Evolutionary conservation across 805 yeast species (phyloP).

Genomic region (Cyberlindnera veronae): DNA sequence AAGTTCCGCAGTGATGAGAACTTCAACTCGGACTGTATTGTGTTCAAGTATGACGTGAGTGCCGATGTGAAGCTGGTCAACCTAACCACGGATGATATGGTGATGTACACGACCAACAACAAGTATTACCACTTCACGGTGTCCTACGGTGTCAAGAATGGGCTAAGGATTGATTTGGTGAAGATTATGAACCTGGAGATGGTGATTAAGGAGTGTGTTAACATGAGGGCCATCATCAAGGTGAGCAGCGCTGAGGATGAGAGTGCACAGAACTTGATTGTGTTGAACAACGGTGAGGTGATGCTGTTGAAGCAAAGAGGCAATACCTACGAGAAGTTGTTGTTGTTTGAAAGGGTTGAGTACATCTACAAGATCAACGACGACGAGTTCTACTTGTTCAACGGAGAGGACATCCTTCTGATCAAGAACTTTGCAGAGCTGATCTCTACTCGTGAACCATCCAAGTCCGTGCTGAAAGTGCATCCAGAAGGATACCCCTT

Average conservation of each 20-base stretch:
- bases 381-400: slow-evolving; percentile 33
- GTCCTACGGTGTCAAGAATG: slow-evolving; percentile 9
- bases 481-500: slow-evolving; percentile 30
- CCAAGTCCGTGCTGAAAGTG: slow-evolving; percentile 26
- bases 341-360: slow-evolving; percentile 27
- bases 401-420: slow-evolving; percentile 35
- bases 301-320: slow-evolving; percentile 16
- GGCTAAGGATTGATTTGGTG: slow-evolving; percentile 22
- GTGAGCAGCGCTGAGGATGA: slow-evolving; percentile 4
- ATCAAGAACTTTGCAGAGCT: slow-evolving; percentile 17
- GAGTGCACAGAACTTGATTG: slow-evolving; percentile 20
- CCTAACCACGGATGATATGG: slow-evolving; percentile 20
- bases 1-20: slow-evolving; percentile 14
- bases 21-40: slow-evolving; percentile 24
- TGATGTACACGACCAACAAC: slow-evolving; percentile 18
- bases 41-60: slow-evolving; percentile 30
- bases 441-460: slow-evolving; percentile 8
- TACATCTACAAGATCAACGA: slow-evolving; percentile 23
- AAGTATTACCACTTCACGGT: slow-evolving; percentile 26
- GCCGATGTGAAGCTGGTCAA: slow-evolving; percentile 20
- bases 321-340: slow-evolving; percentile 10
- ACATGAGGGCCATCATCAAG: slow-evolving; percentile 16
- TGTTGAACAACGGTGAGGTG: slow-evolving; percentile 27
- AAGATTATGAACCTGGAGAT: slow-evolving; percentile 17
- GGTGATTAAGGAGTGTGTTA: slow-evolving; percentile 8